Evolutionary conservation across 805 yeast genomes (phyloP).

Genomic region (Suhomyces pyralidae): DNA sequence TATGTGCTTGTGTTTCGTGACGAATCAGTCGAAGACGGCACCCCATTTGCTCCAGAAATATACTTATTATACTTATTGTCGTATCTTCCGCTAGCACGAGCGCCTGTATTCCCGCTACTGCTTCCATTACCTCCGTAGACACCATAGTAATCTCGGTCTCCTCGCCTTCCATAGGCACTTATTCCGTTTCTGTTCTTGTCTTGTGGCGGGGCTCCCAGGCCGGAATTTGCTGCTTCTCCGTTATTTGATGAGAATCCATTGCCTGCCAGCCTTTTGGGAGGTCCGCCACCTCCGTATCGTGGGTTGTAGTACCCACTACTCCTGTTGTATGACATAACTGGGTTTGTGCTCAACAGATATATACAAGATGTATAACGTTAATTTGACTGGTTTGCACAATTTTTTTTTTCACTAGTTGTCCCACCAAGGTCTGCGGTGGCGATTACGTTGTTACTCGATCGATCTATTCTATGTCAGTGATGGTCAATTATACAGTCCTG

Average conservation of each 20-base stretch:
- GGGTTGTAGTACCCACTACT: conserved; percentile 13
- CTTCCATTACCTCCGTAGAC: conserved; percentile 7
- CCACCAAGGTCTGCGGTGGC: background rate
- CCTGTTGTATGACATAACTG: conserved; percentile 13
- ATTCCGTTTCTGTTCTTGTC: background rate
- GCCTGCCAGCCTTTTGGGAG: conserved; percentile 8
- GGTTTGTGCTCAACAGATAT: background rate
- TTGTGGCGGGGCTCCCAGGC: background rate
- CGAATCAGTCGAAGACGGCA: background rate
- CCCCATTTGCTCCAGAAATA: conserved; percentile 1
- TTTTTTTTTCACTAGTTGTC: background rate
- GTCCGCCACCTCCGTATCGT: conserved; percentile 8
- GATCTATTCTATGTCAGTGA: background rate
- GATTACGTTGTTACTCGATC: background rate
- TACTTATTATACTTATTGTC: conserved; percentile 14
- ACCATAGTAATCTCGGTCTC: conserved; percentile 15
- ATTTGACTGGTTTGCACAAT: background rate
- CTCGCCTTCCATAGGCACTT: conserved; percentile 2
- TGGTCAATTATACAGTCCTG: background rate
- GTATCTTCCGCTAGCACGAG: conserved; percentile 5
- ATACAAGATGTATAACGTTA: too few relatives aligned
- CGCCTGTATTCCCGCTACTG: background rate
- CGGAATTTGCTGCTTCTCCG: background rate
- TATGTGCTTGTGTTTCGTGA: conserved; percentile 4
- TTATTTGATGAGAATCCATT: background rate